Conservation (phyloP, 192 early-diverging fungal species). For the Coemansia sp. region DNA sequence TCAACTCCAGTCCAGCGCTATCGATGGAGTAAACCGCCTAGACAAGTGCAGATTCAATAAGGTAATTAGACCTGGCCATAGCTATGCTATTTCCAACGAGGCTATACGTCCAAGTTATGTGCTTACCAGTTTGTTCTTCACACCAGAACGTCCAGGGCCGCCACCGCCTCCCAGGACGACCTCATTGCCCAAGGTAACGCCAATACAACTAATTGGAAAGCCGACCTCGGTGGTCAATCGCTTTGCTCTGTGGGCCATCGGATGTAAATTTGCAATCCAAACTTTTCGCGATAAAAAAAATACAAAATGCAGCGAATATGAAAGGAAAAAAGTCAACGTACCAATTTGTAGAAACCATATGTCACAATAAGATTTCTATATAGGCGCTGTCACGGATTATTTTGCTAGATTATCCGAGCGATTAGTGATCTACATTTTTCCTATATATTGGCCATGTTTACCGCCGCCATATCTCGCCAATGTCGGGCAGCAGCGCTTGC, state of each 20-base stretch:
- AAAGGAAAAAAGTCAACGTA: background rate
- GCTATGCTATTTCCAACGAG: background rate
- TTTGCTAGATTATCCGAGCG: background rate
- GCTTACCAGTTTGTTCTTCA: slow-evolving; percentile 87
- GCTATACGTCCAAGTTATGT: background rate
- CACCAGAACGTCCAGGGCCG: slow-evolving; percentile 75
- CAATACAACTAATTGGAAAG: slow-evolving; percentile 66
- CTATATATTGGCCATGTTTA: background rate
- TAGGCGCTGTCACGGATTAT: background rate
- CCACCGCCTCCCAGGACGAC: slow-evolving; percentile 86
- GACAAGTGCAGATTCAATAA: background rate
- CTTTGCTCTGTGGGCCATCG: slow-evolving; percentile 11
- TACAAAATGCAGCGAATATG: background rate
- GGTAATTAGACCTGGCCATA: background rate
- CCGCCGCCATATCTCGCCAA: background rate
- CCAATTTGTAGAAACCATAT: background rate
- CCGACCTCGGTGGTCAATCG: slow-evolving; percentile 51
- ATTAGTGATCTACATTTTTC: background rate
- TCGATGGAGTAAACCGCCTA: slow-evolving; percentile 63
- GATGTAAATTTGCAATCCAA: background rate
- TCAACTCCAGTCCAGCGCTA: slow-evolving; percentile 23
- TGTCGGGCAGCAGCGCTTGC: slow-evolving; percentile 1
- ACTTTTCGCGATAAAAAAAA: too few species aligned
- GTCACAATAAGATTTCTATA: background rate
- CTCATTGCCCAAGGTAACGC: slow-evolving; percentile 60